These are phyloP conservation scores for Alternaria longipes DNA, from an alignment of 2,329 filamentous ascomycete genomes.

Conservation along the genomic window DNA sequence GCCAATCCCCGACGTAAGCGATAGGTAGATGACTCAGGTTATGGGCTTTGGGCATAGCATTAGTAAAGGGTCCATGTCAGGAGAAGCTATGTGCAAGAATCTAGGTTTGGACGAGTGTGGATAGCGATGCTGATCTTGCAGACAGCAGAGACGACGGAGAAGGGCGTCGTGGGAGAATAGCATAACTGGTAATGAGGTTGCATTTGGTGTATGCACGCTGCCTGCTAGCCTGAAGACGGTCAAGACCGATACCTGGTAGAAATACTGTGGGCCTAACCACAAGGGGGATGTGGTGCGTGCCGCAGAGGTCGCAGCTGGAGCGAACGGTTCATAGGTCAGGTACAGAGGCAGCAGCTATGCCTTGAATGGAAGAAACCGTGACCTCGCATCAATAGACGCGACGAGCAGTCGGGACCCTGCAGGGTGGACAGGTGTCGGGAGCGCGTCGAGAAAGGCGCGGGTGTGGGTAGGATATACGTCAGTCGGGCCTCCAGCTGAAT, in stretches of 20 bases:
- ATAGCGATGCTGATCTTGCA: neutral
- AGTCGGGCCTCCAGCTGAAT: neutral
- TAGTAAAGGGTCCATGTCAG: neutral
- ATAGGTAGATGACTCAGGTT: slow-evolving; percentile 10
- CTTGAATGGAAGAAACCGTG: neutral
- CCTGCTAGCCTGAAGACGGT: slow-evolving; percentile 18
- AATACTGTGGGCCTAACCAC: slow-evolving; percentile 6
- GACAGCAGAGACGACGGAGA: neutral
- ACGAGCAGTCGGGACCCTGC: neutral
- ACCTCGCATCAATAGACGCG: slow-evolving; percentile 1
- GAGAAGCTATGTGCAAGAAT: neutral
- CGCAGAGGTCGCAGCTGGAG: slow-evolving; percentile 9
- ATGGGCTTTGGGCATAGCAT: neutral
- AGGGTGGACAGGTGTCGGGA: neutral
- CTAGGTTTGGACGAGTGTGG: neutral
- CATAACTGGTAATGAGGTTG: slow-evolving; percentile 2
- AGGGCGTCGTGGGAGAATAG: neutral
- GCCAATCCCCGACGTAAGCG: slow-evolving; percentile 22
- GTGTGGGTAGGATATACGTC: neutral
- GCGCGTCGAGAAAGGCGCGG: neutral
- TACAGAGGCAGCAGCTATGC: slow-evolving; percentile 7
- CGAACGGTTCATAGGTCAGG: slow-evolving; percentile 14
- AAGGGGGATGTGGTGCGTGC: slow-evolving; percentile 16
- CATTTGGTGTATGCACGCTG: slow-evolving; percentile 12
- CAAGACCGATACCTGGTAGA: slow-evolving; percentile 16